Evolutionary conservation across 2,329 filamentous ascomycete genomes (phyloP).

Genomic region (Botrytis cinerea): DNA sequence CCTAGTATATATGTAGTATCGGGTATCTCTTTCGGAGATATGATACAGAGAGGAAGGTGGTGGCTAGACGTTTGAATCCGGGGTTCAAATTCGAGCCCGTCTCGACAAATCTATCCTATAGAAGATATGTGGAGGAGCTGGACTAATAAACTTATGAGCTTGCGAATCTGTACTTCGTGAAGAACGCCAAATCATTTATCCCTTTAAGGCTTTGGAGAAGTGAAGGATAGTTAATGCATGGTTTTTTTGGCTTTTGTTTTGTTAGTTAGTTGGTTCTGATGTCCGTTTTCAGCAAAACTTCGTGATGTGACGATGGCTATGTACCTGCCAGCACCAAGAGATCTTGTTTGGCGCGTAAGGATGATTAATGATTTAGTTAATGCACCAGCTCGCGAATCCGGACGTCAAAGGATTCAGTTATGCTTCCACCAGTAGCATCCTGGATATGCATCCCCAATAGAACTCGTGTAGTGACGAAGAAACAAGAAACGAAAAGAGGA

Average conservation of each 20-base stretch:
- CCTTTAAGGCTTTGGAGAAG: background rate
- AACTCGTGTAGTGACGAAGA: background rate
- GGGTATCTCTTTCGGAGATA: background rate
- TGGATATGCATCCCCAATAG: background rate
- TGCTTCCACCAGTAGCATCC: background rate
- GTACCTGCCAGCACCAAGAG: background rate
- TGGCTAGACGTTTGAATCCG: background rate
- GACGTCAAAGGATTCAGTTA: background rate
- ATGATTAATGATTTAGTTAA: background rate
- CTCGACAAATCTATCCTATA: background rate
- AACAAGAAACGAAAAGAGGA: background rate
- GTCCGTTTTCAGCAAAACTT: slow-evolving; percentile 7
- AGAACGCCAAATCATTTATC: background rate
- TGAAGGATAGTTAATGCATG: background rate
- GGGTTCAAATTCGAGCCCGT: background rate
- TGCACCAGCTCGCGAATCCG: background rate
- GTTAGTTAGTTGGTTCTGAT: background rate
- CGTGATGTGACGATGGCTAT: background rate
- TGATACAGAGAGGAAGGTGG: background rate
- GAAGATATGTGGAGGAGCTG: background rate
- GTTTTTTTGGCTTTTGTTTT: background rate
- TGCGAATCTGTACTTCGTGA: background rate
- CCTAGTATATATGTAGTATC: background rate
- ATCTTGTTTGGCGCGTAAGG: background rate
- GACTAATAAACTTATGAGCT: background rate